phyloP scores from a whole-genome alignment of 805 yeast species.

The Suhomyces sp. region DNA sequence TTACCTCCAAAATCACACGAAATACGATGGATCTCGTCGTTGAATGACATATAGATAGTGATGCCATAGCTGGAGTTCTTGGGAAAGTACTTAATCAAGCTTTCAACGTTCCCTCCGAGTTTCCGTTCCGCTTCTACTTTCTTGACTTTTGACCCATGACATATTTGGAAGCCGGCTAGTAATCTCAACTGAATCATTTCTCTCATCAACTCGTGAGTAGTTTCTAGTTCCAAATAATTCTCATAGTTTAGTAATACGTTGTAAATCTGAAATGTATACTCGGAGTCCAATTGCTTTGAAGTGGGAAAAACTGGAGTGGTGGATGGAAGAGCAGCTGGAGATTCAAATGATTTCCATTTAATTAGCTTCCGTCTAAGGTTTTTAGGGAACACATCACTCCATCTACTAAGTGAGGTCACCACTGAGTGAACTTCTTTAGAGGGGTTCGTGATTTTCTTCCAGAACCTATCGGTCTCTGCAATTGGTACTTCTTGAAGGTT shows the following conservation, averaged over 20 bases:
- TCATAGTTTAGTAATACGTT: constrained; percentile 62
- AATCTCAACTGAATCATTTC: constrained; percentile 85
- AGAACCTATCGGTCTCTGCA: constrained; percentile 15
- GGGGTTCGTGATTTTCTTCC: constrained; percentile 57
- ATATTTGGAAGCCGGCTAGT: constrained; percentile 86
- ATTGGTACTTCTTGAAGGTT: background rate
- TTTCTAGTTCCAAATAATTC: constrained; percentile 48
- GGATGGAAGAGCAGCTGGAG: constrained; percentile 91
- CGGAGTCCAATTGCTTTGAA: constrained; percentile 59
- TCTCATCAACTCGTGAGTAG: constrained; percentile 61
- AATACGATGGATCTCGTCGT: constrained; percentile 83
- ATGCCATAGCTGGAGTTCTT: constrained; percentile 47
- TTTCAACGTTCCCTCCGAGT: constrained; percentile 51
- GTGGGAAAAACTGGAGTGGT: constrained; percentile 78
- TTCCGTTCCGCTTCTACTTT: constrained; percentile 61
- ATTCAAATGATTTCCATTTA: constrained; percentile 89
- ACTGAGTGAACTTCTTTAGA: constrained; percentile 60
- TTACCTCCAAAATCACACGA: constrained; percentile 68
- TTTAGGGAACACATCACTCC: constrained; percentile 88
- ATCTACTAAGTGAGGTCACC: constrained; percentile 69
- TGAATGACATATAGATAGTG: constrained; percentile 70
- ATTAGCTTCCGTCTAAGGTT: constrained; percentile 63
- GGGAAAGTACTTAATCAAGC: constrained; percentile 58
- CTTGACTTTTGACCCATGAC: constrained; percentile 66
- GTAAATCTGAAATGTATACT: constrained; percentile 81